Percentiles rank a stretch among this genome's conserved stretches.
Conservation (phyloP, 176 grass and related monocot genomes). For the Triticum turgidum region DNA sequence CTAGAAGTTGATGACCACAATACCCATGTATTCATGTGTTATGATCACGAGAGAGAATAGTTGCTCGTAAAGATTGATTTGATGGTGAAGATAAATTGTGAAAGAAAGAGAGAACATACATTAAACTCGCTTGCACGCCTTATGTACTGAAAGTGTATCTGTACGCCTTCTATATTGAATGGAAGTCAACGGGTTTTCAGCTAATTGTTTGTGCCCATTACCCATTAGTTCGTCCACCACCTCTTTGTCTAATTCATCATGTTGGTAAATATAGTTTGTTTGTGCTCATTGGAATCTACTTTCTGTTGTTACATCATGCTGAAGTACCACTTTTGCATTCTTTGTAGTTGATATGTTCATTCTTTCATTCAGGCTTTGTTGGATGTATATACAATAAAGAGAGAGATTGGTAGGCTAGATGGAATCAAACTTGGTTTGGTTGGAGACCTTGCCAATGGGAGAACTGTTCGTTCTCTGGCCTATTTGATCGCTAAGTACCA, state of each 20-base stretch:
- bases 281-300: neutral
- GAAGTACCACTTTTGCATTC: constrained; percentile 2
- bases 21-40: neutral
- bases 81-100: neutral
- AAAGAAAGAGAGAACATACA: constrained; percentile 1
- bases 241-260: neutral
- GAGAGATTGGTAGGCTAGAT: constrained; percentile 82
- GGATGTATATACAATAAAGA: constrained; percentile 95
- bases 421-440: constrained; percentile 90
- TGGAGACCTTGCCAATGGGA: constrained; percentile 89
- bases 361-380: constrained; percentile 64
- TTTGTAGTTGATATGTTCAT: constrained; percentile 23
- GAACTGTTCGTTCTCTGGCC: constrained; percentile 82
- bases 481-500: constrained; percentile 82
- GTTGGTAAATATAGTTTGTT: constrained; percentile 12
- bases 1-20: neutral
- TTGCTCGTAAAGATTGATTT: neutral
- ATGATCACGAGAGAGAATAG: neutral
- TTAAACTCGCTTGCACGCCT: neutral
- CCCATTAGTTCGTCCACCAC: neutral
- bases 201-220: neutral
- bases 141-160: neutral
- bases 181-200: neutral
- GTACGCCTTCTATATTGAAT: neutral
- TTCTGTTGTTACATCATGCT: neutral